Percentiles rank a stretch among this genome's conserved stretches.
These are phyloP conservation scores for Dictyostelium capitatum DNA, from an alignment of 78 protist genomes.

Conservation along the genomic window DNA sequence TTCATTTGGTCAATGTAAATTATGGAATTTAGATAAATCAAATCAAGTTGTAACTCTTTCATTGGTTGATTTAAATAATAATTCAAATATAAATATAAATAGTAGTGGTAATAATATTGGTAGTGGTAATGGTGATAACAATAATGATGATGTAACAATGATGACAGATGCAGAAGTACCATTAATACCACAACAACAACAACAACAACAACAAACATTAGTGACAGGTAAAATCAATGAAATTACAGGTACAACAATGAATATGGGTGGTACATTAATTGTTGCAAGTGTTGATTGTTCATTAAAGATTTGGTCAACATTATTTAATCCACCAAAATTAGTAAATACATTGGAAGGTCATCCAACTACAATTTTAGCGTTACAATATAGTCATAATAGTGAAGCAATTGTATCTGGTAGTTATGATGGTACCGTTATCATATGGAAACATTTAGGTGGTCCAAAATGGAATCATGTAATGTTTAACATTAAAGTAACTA, in stretches of 20 bases:
- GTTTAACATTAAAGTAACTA: background rate
- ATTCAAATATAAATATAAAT: background rate
- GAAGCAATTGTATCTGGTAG: slow-evolving; percentile 64
- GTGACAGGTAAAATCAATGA: background rate
- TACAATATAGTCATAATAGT: slow-evolving; percentile 42
- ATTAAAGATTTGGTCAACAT: slow-evolving; percentile 56
- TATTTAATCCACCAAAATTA: slow-evolving; percentile 44
- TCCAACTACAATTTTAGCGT: slow-evolving; percentile 25
- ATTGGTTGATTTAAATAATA: background rate
- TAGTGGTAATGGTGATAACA: background rate
- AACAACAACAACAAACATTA: background rate
- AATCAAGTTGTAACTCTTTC: slow-evolving; percentile 1
- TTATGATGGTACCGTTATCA: slow-evolving; percentile 53
- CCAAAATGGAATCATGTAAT: slow-evolving; percentile 42
- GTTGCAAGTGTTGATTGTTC: slow-evolving; percentile 25
- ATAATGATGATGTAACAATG: background rate
- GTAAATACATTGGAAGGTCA: slow-evolving; percentile 71
- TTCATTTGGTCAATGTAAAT: slow-evolving; percentile 41
- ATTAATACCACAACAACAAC: background rate
- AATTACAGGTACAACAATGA: slow-evolving; percentile 60
- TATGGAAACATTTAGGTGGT: slow-evolving; percentile 64
- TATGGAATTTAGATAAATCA: slow-evolving; percentile 60
- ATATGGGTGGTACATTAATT: slow-evolving; percentile 49
- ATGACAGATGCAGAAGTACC: background rate
- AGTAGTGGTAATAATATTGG: background rate